Percentiles rank a stretch among this genome's conserved stretches.
These are phyloP conservation scores for Scheffersomyces illinoinensis DNA, from an alignment of 1,139 yeast genomes.

Conservation along the genomic window DNA sequence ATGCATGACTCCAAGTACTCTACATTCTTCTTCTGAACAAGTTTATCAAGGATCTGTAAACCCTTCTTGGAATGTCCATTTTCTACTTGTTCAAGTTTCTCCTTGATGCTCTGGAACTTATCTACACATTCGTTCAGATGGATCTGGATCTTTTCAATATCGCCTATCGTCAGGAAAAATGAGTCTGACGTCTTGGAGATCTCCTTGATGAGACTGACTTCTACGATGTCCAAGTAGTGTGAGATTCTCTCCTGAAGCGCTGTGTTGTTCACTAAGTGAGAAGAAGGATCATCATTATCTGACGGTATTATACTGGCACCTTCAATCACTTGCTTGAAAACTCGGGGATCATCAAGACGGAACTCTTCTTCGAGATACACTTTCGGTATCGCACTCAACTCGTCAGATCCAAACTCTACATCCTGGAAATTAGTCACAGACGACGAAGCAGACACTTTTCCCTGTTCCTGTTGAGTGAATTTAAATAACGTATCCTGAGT, in stretches of 20 bases:
- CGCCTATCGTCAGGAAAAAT: constrained; percentile 82
- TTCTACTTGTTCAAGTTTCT: constrained; percentile 45
- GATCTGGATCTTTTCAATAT: constrained; percentile 61
- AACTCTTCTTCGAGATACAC: constrained; percentile 70
- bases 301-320: constrained; percentile 42
- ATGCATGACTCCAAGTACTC: constrained; percentile 63
- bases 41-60: constrained; percentile 49
- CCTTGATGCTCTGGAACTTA: constrained; percentile 47
- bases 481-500: constrained; percentile 52
- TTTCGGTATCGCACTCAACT: constrained; percentile 53
- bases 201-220: constrained; percentile 75
- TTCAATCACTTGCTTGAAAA: constrained; percentile 73
- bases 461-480: constrained; percentile 31
- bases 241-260: constrained; percentile 79
- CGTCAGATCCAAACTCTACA: constrained; percentile 11
- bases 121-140: constrained; percentile 56
- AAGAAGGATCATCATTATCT: constrained; percentile 14
- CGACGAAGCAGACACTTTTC: constrained; percentile 19
- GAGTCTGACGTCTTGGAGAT: constrained; percentile 83
- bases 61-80: constrained; percentile 54
- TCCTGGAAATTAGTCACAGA: constrained; percentile 13
- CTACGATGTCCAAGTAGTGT: constrained; percentile 82
- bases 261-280: constrained; percentile 38
- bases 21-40: constrained; percentile 59
- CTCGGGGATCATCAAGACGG: constrained; percentile 84